Evolutionary conservation across 1,139 yeast species (phyloP), one percentile per base, ranked within the genome.

Genomic region (Pneumocystis sp.): DNA sequence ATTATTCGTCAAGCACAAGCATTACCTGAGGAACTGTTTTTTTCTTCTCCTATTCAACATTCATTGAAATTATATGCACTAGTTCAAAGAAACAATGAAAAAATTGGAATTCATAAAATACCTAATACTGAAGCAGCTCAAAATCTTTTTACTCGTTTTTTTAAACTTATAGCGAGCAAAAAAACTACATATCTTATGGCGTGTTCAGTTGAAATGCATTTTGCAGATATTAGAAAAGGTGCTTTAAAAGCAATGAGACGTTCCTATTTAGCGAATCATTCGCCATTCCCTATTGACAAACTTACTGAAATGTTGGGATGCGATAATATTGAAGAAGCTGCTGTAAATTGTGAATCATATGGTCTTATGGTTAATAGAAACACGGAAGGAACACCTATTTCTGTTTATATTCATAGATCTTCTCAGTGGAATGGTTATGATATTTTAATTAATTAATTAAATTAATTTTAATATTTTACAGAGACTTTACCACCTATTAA

Each of bases 141-240:
- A 59, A 84, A 86, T 70, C 73, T 85, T 29, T 89, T 83, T 73
- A 79, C 80, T 1, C 81, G 82, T 65, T 87, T 90, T 72, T 93
- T 95, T 75, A 76, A 81, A 65, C 72, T 82, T 10, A 71, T 84
- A 10, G 67, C 82, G 25, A 79, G 80, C 57, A 75, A 78, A 8
- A 75, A 77, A 1, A 83, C 89, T 0, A 95, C 96, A 0, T 82
- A 85, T 66, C 76, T 91, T 56, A 75, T 89, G 74, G 80, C 89
- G 0, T 90, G 95, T 68, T 76, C 93, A 60, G 75, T 89, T 40
- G 97, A 93, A 73, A 84, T 86, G 4, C 91, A 87, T 70, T 84
- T 89, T 72, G 87, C 87, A 71, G 93, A 87, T 67, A 80, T 91
- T 6, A 77, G 98, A 61, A 84, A 87, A 71, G 84, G 85, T 71